Evolutionary conservation across 2,329 filamentous ascomycete genomes (phyloP), one percentile per base, ranked within the genome.

Genomic region (Stemphylium vesicarium): DNA sequence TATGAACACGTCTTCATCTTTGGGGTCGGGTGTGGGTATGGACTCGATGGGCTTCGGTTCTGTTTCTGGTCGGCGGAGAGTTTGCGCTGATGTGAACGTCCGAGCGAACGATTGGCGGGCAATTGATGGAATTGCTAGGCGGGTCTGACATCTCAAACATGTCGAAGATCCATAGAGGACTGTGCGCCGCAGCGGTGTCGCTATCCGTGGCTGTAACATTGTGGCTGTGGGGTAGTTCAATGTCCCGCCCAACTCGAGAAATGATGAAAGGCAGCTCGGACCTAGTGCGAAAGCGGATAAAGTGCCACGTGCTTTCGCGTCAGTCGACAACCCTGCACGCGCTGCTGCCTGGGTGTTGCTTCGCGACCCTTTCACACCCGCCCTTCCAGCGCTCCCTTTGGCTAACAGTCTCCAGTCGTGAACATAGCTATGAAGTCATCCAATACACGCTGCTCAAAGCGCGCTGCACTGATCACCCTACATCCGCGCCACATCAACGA

Each of bases 1-100:
- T 6, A 78, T 76, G 69, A 84, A 83, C 18, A 69, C 56, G 39
- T 73, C 71, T 37, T 71, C 63, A 38, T 69, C 65, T 59, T 65
- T 61, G 1, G 54, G 55, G 22, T 59, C 60, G 37, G 51, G 56
- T 15, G 43, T 49, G 24, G 51, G 43, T 32, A 50, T 47, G 10
- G 42, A 36, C 8, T 57, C 38, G 33, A 35, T 44, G 4, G 64
- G 46, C 15, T 57, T 60, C 10, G 57, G 53, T 12, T 56, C 45
- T 20, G 59, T 49, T 18, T 56, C 53, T 45, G 60, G 54, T 24
- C 56, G 63, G 49, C 62, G 64, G 48, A 69, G 58, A 41, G 45
- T 43, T 24, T 56, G 52, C 18, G 68, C 60, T 51, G 65, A 65
- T 40, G 69, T 66, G 60, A 74, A 66, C 31, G 59, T 54, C 57